phyloP scores from a whole-genome alignment of 1,139 yeast genomes.

The Debaryomyces robertsiae region DNA sequence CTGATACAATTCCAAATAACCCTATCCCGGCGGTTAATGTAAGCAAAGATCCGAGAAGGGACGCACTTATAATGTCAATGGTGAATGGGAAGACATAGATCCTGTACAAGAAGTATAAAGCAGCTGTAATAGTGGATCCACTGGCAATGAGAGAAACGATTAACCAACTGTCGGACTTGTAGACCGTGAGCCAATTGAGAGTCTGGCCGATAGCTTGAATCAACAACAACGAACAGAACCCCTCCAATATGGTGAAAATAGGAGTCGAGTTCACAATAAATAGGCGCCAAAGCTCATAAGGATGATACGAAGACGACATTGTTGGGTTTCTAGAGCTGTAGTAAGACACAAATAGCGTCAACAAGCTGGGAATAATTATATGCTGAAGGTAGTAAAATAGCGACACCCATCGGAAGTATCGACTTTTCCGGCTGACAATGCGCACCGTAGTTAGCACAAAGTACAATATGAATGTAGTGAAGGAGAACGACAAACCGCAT shows the following conservation, averaged over 20 bases:
- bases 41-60: slow-evolving; percentile 80
- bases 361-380: slow-evolving; percentile 75
- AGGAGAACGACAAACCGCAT: slow-evolving; percentile 87
- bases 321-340: slow-evolving; percentile 25
- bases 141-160: slow-evolving; percentile 73
- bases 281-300: slow-evolving; percentile 58
- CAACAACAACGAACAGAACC: slow-evolving; percentile 84
- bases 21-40: slow-evolving; percentile 77
- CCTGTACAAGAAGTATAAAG: slow-evolving; percentile 77
- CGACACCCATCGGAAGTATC: slow-evolving; percentile 56
- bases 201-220: slow-evolving; percentile 92
- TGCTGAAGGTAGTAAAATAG: slow-evolving; percentile 79
- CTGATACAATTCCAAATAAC: slow-evolving; percentile 79
- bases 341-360: slow-evolving; percentile 69
- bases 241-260: slow-evolving; percentile 84
- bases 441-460: slow-evolving; percentile 73
- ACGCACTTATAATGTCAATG: slow-evolving; percentile 73
- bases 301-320: slow-evolving; percentile 17
- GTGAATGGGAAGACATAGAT: slow-evolving; percentile 78
- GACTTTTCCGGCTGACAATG: slow-evolving; percentile 51
- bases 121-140: slow-evolving; percentile 73
- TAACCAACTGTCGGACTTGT: slow-evolving; percentile 77
- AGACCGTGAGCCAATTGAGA: slow-evolving; percentile 68
- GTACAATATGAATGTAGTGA: slow-evolving; percentile 69
- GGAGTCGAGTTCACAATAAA: slow-evolving; percentile 82